A percentile compares a stretch with the other conserved stretches of the same genome.
These are phyloP conservation scores for Suillus subaureus DNA, from an alignment of 768 basidiomycete genomes.

Conservation along the genomic window DNA sequence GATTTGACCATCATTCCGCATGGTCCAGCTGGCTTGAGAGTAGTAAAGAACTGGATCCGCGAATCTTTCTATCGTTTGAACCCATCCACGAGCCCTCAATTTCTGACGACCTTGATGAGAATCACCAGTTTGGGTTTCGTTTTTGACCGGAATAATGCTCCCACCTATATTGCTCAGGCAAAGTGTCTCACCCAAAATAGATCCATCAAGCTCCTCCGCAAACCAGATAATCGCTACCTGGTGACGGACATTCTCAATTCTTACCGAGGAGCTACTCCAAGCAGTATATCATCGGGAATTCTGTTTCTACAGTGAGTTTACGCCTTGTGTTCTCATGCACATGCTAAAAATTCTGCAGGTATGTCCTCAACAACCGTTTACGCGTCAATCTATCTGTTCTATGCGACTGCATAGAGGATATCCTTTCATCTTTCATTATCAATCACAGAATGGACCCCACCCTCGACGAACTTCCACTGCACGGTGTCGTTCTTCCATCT, in stretches of 20 bases:
- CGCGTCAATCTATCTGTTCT: slow-evolving; percentile 49
- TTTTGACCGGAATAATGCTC: slow-evolving; percentile 39
- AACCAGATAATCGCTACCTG: slow-evolving; percentile 25
- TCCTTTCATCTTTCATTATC: slow-evolving; percentile 47
- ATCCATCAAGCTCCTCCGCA: slow-evolving; percentile 9
- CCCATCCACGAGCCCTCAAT: slow-evolving; percentile 17
- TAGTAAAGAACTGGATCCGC: slow-evolving; percentile 49
- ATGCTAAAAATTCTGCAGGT: slow-evolving; percentile 33
- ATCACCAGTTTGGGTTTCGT: slow-evolving; percentile 39
- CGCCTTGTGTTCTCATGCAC: neutral
- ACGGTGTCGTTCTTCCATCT: slow-evolving; percentile 54
- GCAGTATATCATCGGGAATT: slow-evolving; percentile 38
- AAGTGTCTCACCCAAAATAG: slow-evolving; percentile 16
- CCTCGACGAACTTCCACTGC: slow-evolving; percentile 26
- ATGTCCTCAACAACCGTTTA: slow-evolving; percentile 40
- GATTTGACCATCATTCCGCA: slow-evolving; percentile 43
- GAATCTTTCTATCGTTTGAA: slow-evolving; percentile 40
- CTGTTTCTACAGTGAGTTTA: slow-evolving; percentile 9
- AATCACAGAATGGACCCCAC: slow-evolving; percentile 26
- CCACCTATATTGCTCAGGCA: slow-evolving; percentile 37
- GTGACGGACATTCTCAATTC: slow-evolving; percentile 35
- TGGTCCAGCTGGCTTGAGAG: slow-evolving; percentile 34
- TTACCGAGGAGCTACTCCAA: slow-evolving; percentile 28
- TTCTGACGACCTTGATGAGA: slow-evolving; percentile 45
- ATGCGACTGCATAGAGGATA: slow-evolving; percentile 52